phyloP scores from a whole-genome alignment of 371 early-diverging fungal species.

The Mucor saturninus region DNA sequence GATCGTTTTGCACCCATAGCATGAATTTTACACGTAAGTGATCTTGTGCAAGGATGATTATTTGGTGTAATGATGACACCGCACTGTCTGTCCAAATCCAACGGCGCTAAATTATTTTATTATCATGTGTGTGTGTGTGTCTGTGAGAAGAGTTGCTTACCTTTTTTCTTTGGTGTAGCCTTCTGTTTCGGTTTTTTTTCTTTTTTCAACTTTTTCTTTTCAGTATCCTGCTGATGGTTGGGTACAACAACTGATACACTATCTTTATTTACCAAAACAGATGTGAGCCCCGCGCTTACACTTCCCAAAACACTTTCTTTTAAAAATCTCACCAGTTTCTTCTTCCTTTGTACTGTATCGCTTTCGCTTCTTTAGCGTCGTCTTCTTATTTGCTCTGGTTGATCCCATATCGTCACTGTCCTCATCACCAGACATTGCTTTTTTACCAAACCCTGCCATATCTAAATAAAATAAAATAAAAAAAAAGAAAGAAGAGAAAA shows the following conservation, averaged over 20 bases:
- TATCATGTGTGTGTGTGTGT: too few species aligned
- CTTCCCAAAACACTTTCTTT: neutral
- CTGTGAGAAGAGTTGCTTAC: neutral
- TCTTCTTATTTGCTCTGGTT: neutral
- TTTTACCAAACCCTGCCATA: neutral
- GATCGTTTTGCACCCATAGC: conserved; percentile 83
- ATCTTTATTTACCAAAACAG: conserved; percentile 1
- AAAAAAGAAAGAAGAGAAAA: neutral
- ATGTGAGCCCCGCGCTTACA: neutral
- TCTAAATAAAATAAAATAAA: neutral
- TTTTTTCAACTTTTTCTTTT: conserved; percentile 47
- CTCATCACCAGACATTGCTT: conserved; percentile 10
- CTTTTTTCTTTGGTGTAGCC: conserved; percentile 35
- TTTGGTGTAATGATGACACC: conserved; percentile 70
- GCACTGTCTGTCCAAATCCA: conserved; percentile 85
- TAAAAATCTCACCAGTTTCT: conserved; percentile 11
- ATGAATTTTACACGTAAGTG: conserved; percentile 86
- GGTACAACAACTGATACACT: neutral
- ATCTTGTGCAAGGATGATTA: conserved; percentile 71
- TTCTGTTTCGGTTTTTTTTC: conserved; percentile 40
- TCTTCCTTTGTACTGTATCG: conserved; percentile 13
- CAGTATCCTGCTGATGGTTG: conserved; percentile 3
- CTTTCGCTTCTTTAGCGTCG: conserved; percentile 11
- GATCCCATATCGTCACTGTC: conserved; percentile 30
- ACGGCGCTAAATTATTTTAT: too few species aligned